Base-by-base conservation (phyloP, 371 early-diverging fungal genomes). In the Mucor circinelloides region DNA sequence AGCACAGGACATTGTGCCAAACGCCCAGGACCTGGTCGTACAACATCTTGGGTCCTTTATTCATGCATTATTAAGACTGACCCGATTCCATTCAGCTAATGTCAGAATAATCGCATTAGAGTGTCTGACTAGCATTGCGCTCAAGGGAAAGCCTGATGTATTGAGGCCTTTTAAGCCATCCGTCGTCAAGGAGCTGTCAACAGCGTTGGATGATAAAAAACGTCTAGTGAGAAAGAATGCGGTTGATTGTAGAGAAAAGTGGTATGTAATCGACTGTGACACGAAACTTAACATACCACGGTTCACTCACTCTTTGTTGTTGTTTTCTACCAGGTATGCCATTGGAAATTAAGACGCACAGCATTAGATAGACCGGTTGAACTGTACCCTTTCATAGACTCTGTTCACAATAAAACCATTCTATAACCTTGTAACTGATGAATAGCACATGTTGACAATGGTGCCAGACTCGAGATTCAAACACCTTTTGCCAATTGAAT, bases 151-250 rank as follows among this genome's bases (percentile, higher is more conserved):
- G 25, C 32, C 57, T 1, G 68, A 62, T 7, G 31, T 58, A 10
- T 46, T 76, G 4, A 38, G 58, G 0, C 70, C 73, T 2, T 83
- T 84, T 58, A 89, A 89, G 73, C 69, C 72, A 3, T 71, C 68
- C 10, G 88, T 95, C 0, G 60, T 95, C 8, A 72, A 79, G 28
- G 88, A 86, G 27, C 74, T 94, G 27, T 75, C 75, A 3, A 65
- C 58, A 21, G 84, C 84, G 0, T 70, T 95, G 60, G 95, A 96
- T 75, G 97, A 97, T 70, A 89, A 79, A n/a, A 95, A 95, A 75
- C 85, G 95, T 32, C 40, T 87, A 28, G 96, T 97, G 13, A 77
- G 97, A 54, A 85, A 82, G 59, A 89, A 90, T 66, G 97, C 95
- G 1, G 94, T 91, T 8, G 88, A 91, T 63, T 89, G 93, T 42